These are phyloP conservation scores for Gonium pectorale DNA, from an alignment of 139 green algal species.

Conservation along the genomic window DNA sequence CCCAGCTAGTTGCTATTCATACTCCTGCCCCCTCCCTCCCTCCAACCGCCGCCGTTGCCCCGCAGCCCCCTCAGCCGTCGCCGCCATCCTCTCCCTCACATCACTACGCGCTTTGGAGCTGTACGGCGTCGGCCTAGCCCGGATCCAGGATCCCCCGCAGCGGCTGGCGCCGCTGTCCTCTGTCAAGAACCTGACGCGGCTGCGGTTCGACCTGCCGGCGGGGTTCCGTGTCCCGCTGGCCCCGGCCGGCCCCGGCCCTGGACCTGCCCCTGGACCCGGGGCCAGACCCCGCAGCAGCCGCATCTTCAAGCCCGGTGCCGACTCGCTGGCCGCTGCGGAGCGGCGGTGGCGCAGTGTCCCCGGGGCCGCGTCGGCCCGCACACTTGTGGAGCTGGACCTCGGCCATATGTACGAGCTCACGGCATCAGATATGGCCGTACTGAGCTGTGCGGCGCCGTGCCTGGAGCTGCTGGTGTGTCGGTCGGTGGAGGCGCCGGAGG, in stretches of 20 bases:
- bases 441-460: background rate
- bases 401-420: constrained; percentile 10
- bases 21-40: too few species aligned
- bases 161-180: constrained; percentile 2
- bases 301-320: too few species aligned
- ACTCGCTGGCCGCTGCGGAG: too few species aligned
- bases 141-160: background rate
- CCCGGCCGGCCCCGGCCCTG: background rate
- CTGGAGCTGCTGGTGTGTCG: background rate
- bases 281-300: too few species aligned
- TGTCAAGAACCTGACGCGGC: constrained; percentile 3
- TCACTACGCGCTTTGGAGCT: constrained; percentile 15
- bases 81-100: background rate
- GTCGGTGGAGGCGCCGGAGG: too few species aligned
- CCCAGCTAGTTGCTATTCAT: too few species aligned
- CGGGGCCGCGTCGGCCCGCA: background rate
- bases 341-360: background rate
- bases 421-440: constrained; percentile 12
- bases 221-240: background rate
- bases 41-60: background rate
- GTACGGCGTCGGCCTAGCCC: background rate
- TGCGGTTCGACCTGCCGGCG: background rate
- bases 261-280: background rate
- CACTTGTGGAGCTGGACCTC: constrained; percentile 14
- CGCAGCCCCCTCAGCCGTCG: constrained; percentile 2